These are phyloP conservation scores for Fagopyrum esculentum DNA, from an alignment of 148 eudicot species.

Conservation along the genomic window DNA sequence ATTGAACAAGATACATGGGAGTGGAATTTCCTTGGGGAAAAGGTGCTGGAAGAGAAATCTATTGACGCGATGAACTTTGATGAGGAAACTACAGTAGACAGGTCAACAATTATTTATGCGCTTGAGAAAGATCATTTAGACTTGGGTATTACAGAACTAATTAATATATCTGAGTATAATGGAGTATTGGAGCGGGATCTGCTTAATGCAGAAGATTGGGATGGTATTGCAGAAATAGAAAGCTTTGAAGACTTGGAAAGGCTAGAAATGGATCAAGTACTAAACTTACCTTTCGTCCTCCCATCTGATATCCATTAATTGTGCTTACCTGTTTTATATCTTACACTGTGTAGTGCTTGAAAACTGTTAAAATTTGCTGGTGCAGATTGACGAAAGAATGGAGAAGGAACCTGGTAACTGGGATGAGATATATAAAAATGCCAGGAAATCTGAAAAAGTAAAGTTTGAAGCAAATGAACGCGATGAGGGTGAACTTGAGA, in stretches of 20 bases:
- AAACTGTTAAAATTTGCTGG: constrained; percentile 8
- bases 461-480: constrained; percentile 78
- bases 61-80: constrained; percentile 19
- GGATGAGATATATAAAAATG: constrained; percentile 88
- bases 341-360: background rate
- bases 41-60: constrained; percentile 29
- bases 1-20: constrained; percentile 65
- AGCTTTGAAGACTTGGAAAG: constrained; percentile 70
- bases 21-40: constrained; percentile 51
- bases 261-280: constrained; percentile 72
- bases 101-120: constrained; percentile 42
- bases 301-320: background rate
- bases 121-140: constrained; percentile 55
- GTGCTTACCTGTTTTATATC: background rate
- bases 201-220: constrained; percentile 59
- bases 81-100: constrained; percentile 20
- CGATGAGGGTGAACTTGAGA: constrained; percentile 96
- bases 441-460: constrained; percentile 83
- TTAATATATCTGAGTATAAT: constrained; percentile 28
- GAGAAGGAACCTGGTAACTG: constrained; percentile 76
- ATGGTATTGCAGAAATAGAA: constrained; percentile 52
- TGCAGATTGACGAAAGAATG: constrained; percentile 85
- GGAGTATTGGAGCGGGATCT: constrained; percentile 30
- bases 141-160: constrained; percentile 16
- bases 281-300: constrained; percentile 3